These are phyloP conservation scores for Vaccinium myrtillus DNA, from an alignment of 148 eudicot species.

Conservation along the genomic window DNA sequence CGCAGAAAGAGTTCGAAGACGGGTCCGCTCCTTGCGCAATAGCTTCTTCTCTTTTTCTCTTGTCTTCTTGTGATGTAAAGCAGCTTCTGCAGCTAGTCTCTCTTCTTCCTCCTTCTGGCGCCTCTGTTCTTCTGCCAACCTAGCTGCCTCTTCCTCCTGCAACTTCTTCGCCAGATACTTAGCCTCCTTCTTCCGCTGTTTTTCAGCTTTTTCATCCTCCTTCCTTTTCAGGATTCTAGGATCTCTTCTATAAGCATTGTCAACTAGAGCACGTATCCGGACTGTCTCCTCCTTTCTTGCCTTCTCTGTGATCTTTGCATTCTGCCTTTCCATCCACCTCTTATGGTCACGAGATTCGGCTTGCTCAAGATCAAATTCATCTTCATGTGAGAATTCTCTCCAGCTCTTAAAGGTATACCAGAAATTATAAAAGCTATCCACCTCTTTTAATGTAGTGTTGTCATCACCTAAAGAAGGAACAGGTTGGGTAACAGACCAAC, in stretches of 20 bases:
- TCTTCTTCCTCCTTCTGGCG: conserved; percentile 76
- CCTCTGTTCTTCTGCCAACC: conserved; percentile 71
- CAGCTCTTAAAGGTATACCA: conserved; percentile 93
- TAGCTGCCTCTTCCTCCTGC: conserved; percentile 91
- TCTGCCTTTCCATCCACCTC: conserved; percentile 99
- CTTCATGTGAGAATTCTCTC: conserved; percentile 95
- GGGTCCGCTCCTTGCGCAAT: conserved; percentile 76
- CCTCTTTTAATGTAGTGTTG: conserved; percentile 56
- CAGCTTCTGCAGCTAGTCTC: conserved; percentile 78
- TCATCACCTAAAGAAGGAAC: conserved; percentile 81
- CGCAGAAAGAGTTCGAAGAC: conserved; percentile 69
- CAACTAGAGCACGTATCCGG: conserved; percentile 79
- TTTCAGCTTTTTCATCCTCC: conserved; percentile 76
- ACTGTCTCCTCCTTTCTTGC: conserved; percentile 83
- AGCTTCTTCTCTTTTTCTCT: conserved; percentile 91
- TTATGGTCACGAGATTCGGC: conserved; percentile 96
- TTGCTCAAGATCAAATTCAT: conserved; percentile 91
- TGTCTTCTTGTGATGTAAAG: conserved; percentile 60
- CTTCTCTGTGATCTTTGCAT: conserved; percentile 90
- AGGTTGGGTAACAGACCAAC: conserved; percentile 87
- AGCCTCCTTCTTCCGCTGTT: conserved; percentile 74
- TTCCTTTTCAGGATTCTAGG: conserved; percentile 79
- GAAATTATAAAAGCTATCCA: conserved; percentile 78
- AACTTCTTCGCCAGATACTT: conserved; percentile 68
- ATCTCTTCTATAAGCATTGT: conserved; percentile 82